These are phyloP conservation scores for Elymus sibiricus DNA, from an alignment of 176 grass and related monocot genomes.

Conservation along the genomic window DNA sequence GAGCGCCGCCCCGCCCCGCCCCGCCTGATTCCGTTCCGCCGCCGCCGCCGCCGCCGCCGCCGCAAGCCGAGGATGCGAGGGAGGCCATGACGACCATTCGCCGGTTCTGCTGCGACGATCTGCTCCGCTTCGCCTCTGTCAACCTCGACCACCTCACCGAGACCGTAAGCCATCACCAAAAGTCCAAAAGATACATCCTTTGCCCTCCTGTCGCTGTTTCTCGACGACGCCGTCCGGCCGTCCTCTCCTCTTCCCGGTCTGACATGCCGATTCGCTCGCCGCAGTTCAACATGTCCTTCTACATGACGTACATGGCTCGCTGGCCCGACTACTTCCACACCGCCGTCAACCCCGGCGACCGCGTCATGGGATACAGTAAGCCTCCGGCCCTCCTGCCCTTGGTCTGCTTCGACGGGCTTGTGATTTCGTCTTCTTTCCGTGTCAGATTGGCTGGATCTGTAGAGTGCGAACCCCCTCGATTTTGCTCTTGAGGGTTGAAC, in stretches of 20 bases:
- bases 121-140: constrained; percentile 78
- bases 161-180: constrained; percentile 53
- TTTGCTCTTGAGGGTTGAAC: not conserved
- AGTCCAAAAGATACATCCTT: not conserved
- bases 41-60: not conserved
- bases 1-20: not conserved
- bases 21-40: not conserved
- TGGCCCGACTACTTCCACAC: constrained; percentile 98
- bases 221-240: not conserved
- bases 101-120: constrained; percentile 93
- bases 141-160: constrained; percentile 98
- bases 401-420: not conserved
- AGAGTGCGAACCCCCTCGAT: not conserved
- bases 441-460: not conserved
- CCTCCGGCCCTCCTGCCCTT: not conserved
- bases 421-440: constrained; percentile 15
- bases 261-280: not conserved
- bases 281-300: constrained; percentile 99
- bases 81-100: constrained; percentile 85
- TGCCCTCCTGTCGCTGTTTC: not conserved
- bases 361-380: constrained; percentile 98
- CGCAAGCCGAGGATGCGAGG: not conserved
- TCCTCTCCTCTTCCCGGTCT: not conserved
- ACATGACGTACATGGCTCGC: constrained; percentile 98
- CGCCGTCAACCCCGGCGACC: constrained; percentile 59